Evolutionary conservation across 2,329 filamentous ascomycete species (phyloP), one percentile per base, ranked within the genome.

Genomic region (Sporothrix euskadiensis): DNA sequence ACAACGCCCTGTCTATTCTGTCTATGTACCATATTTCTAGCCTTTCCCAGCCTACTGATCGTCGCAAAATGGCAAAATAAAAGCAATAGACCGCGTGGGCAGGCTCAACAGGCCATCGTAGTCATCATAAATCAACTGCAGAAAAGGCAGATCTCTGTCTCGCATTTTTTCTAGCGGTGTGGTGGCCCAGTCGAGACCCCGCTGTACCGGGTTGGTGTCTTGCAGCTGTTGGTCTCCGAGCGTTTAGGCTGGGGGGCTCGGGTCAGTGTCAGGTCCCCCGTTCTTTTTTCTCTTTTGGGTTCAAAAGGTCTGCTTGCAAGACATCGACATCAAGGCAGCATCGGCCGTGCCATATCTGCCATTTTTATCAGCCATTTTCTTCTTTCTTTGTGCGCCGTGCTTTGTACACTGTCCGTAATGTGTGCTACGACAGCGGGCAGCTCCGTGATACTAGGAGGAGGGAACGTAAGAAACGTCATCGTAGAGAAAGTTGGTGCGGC

Each of bases 151-250:
- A 49, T 49, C 44, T 49, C 1, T 59, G 30, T 59, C 56, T 63
- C 59, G 39, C 32, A 41, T 39, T n/a, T 63, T 63, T 26, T 65
- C 61, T 41, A 30, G 61, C 61, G 61, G 61, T 65, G 61, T 65
- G 61, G 61, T 61, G 57, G 30, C 30, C 39, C 39, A 47, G 39
- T 10, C 61, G n/a, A 65, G 39, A 65, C 22, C 61, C 61, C 61
- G 39, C 61, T 65, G 61, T 65, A 47, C 61, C 61, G 35, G 47
- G 61, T 65, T 65, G 61, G 39, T 44, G 61, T 65, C 61, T 65
- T 65, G 61, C 61, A 65, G 61, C 61, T 30, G 26, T 32, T 61
- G n/a, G 8, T 8, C 35, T 16, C 54, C 54, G 26, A 32, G 54
- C 44, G 4, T 19, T 22, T n/a, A n/a, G 16, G 8, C 59, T 16